Conservation (phyloP, 164 flowering plant species). For the Sextonia rubra region DNA sequence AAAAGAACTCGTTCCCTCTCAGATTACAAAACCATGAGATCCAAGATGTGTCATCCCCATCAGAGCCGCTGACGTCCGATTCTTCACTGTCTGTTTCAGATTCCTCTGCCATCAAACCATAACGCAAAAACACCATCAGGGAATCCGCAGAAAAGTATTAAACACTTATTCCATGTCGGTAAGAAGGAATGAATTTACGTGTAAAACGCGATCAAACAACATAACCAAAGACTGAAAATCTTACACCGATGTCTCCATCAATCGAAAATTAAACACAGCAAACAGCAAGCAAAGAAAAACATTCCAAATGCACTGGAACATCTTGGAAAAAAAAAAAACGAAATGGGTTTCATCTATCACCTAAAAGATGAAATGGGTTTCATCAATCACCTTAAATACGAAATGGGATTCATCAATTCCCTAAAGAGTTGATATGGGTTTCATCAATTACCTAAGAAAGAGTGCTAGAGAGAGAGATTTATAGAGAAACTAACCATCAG, state of each 20-base stretch:
- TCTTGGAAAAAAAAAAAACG: no score
- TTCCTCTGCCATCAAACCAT: not conserved
- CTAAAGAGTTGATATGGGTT: no score
- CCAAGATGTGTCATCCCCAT: conserved; percentile 91
- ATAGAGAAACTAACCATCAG: conserved; percentile 34
- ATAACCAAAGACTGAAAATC: not conserved
- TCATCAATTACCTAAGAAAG: not conserved
- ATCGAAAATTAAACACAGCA: not conserved
- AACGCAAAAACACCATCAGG: not conserved
- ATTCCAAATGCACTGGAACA: no score
- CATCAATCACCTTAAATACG: not conserved
- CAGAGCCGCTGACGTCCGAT: conserved; percentile 88
- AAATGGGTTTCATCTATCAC: no score
- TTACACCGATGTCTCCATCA: no score
- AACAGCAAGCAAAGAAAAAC: no score
- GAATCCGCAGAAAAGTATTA: not conserved
- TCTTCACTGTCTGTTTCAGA: conserved; percentile 87
- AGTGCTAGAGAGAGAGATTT: not conserved
- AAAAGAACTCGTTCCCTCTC: conserved; percentile 89
- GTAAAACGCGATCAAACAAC: no score
- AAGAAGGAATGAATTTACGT: no score
- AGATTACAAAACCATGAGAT: conserved; percentile 92
- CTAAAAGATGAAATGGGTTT: not conserved
- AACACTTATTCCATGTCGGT: not conserved
- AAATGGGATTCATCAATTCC: not conserved